These are phyloP conservation scores for Astrephomene gubernaculifera DNA, from an alignment of 139 green algal genomes.

Conservation along the genomic window DNA sequence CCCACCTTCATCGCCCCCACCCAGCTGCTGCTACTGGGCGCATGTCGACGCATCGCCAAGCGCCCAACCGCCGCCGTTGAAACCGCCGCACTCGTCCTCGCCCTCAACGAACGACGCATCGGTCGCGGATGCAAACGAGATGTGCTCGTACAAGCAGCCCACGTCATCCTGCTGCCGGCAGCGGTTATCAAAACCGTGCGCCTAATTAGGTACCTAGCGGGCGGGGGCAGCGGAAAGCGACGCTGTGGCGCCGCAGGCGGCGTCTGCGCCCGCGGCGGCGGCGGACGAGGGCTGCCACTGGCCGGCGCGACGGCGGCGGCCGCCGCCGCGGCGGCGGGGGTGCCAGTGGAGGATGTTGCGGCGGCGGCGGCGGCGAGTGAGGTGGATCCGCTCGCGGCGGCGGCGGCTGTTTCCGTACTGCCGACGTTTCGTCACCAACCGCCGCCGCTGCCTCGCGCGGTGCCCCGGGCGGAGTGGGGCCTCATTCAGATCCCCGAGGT, in stretches of 20 bases:
- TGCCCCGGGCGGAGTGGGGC: constrained; percentile 25
- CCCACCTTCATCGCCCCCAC: background rate
- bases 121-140: constrained; percentile 1
- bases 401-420: background rate
- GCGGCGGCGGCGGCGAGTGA: background rate
- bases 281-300: background rate
- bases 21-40: constrained; percentile 23
- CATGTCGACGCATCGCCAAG: constrained; percentile 4
- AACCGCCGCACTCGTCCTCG: constrained; percentile 18
- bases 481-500: constrained; percentile 14
- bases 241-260: too few relatives aligned
- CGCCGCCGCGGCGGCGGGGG: background rate
- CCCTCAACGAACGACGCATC: constrained; percentile 1
- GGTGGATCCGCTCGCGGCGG: too few relatives aligned
- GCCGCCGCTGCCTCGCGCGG: constrained; percentile 7
- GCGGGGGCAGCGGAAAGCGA: too few relatives aligned
- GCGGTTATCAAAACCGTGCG: constrained; percentile 19
- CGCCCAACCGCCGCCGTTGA: constrained; percentile 31
- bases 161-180: constrained; percentile 15
- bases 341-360: background rate
- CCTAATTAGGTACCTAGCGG: background rate
- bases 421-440: constrained; percentile 18
- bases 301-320: background rate
- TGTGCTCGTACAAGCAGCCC: background rate
- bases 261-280: background rate